Base-by-base conservation (phyloP, 2,329 filamentous ascomycete species). In the Alternaria burnsii region DNA sequence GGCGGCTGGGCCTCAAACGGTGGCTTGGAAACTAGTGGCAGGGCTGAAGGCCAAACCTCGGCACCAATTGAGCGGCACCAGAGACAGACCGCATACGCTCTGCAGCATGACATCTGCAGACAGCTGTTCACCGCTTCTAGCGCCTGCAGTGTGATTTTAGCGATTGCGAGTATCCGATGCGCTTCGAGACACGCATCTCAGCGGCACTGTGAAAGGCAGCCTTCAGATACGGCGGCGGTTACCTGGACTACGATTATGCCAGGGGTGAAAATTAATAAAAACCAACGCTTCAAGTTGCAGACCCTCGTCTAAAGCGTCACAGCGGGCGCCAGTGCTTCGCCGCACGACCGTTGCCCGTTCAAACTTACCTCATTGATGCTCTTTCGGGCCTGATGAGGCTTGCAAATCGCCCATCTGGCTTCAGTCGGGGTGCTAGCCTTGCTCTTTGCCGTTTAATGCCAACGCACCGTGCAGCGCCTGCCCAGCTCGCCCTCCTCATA, bases 381-480 rank as follows among this genome's bases (percentile, higher is more conserved):
- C 52, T 54, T 63, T 36, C 59, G 62, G 59, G 70, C 68, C 71
- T 65, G 57, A 62, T 67, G 59, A 65, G 63, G 63, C 60, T 62
- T 61, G 53, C 60, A 62, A 51, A 61, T 62, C 58, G 62, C 63
- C 46, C 50, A 58, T 65, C 58, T 72, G 71, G 71, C 71, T 71
- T 71, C 67, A 67, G 62, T 61, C 66, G 65, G 71, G 59, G 57
- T 58, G 50, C 52, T 68, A 69, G 68, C 62, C 55, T 42, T 69
- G 61, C 63, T 63, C 53, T 62, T 66, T 58, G 48, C 66, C 58
- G 58, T 60, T 44, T 52, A 59, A 57, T 76, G 73, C 73, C 73
- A 77, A 62, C 74, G 74, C 75, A 77, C 71, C 71, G 72, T 71
- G 75, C 74, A 76, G 74, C 67, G 43, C 65, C 51, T 72, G 71